Conservation (phyloP, 306 rosid genomes). For the Castanea sativa region DNA sequence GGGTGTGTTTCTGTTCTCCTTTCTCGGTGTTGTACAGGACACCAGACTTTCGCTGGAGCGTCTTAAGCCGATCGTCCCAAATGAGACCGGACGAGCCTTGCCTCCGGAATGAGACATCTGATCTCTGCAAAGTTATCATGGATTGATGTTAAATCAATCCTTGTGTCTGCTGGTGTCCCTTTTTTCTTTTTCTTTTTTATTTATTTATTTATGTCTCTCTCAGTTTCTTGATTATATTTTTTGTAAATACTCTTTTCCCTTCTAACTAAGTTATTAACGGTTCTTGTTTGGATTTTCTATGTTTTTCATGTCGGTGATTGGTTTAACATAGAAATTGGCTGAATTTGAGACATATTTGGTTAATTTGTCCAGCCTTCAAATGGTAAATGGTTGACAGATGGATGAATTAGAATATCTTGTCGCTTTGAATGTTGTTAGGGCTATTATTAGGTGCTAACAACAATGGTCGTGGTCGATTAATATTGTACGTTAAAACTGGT, state of each 20-base stretch:
- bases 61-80: constrained; percentile 45
- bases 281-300: background rate
- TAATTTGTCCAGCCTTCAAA: background rate
- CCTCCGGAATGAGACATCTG: constrained; percentile 59
- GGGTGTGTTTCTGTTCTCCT: constrained; percentile 14
- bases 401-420: too few relatives aligned
- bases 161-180: background rate
- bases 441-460: too few relatives aligned
- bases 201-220: background rate
- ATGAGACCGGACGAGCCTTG: constrained; percentile 85
- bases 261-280: constrained; percentile 18
- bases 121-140: constrained; percentile 62
- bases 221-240: background rate
- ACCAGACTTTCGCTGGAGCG: constrained; percentile 18
- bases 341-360: background rate
- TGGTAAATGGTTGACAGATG: too few relatives aligned
- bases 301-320: constrained; percentile 1
- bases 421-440: too few relatives aligned
- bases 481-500: too few relatives aligned
- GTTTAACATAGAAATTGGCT: background rate
- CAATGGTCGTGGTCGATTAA: too few relatives aligned
- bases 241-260: background rate
- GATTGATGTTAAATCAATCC: background rate
- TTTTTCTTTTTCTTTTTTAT: background rate
- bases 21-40: background rate